Conservation (phyloP, 441 rosid species). For the Metrosideros polymorpha region DNA sequence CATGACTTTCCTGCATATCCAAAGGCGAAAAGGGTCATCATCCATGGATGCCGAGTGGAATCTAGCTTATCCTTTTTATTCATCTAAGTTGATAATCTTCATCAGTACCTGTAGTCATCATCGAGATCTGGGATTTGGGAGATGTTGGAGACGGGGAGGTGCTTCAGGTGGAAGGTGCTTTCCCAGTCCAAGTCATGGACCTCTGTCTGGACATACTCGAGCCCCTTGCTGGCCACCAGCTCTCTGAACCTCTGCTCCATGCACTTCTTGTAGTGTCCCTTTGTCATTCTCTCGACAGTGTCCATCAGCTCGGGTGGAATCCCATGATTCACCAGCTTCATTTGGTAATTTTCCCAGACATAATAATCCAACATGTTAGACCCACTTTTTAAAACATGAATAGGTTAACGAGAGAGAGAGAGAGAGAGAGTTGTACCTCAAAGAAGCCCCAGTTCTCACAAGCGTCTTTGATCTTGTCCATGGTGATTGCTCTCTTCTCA, state of each 20-base stretch:
- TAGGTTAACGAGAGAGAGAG: neutral
- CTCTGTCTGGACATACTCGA: neutral
- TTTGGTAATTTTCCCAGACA: neutral
- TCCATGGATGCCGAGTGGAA: neutral
- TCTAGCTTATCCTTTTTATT: neutral
- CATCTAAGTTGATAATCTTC: neutral
- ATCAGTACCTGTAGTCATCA: neutral
- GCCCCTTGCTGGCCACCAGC: neutral
- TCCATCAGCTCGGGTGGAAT: neutral
- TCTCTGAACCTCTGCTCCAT: neutral
- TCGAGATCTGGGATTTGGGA: neutral
- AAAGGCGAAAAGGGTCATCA: neutral
- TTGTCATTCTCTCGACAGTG: neutral
- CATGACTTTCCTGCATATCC: neutral
- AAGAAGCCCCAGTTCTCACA: neutral
- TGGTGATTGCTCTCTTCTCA: neutral
- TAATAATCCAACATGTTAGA: neutral
- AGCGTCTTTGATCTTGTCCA: neutral
- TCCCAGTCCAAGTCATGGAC: neutral
- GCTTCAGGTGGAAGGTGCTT: neutral
- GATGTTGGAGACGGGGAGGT: neutral
- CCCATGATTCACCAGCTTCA: neutral
- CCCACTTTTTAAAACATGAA: neutral
- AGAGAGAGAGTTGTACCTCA: neutral
- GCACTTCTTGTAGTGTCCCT: constrained; percentile 1